Evolutionary conservation across 208 protist species (phyloP), one percentile per base, ranked within the genome.

Genomic region (Trypanosomatidae sp.): DNA sequence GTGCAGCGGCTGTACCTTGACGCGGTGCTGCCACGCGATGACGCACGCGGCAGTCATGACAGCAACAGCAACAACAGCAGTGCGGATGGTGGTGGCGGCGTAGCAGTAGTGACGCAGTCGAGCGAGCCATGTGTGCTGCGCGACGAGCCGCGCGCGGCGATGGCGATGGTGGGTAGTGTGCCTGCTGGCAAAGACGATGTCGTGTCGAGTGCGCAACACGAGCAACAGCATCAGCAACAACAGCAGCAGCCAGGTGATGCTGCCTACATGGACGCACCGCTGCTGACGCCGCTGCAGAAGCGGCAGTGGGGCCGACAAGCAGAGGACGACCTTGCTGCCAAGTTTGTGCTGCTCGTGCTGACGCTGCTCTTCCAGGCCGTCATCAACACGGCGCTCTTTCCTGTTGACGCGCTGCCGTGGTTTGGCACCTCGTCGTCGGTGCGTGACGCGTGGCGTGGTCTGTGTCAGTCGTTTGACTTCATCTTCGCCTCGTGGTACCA

Each of bases 1-100:
- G 64, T 85, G 48, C 81, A 91, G 56, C 66, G 77, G 2, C 60
- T 88, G 2, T 86, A 90, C 53, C 64, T 86, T 11, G 80, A 90
- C 35, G 73, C 71, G 6, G 48, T 84, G 22, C 53, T 68, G 35
- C 43, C 57, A 22, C 46, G 48, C 38, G 56, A 35, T 3, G 6
- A 35, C n/a, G n/a, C 11, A n/a, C 30, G 30, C 30, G n/a, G 11
- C n/a, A 35, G n/a, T n/a, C 30, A 35, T 35, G 11, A 35, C 30
- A 11, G n/a, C n/a, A 11, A 35, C 30, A 35, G 30, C 30, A 35
- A n/a, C 30, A 35, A n/a, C 30, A n/a, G 5, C 4, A 41, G 5
- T 4, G 28, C 26, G 4, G n/a, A 4, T 6, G 13, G 1, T 35
- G 39, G 2, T 13, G 23, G 11, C 20, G 18, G 3, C n/a, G 13